Conservation (phyloP, 2,329 filamentous ascomycete species). For the Diaporthe humulicola region DNA sequence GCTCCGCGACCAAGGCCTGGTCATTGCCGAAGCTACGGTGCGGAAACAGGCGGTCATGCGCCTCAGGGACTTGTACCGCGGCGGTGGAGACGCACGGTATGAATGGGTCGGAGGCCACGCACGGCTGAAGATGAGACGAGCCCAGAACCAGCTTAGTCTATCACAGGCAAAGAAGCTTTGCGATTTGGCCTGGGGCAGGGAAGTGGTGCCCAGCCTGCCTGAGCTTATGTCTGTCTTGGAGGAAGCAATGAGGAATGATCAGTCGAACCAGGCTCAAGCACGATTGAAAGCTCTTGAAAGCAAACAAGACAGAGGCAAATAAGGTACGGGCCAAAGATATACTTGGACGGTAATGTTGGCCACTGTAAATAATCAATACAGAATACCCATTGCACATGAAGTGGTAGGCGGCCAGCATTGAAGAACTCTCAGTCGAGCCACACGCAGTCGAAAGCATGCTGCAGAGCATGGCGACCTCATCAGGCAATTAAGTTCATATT, state of each 20-base stretch:
- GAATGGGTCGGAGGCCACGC: slow-evolving; percentile 40
- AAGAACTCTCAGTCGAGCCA: background rate
- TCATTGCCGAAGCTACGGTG: slow-evolving; percentile 43
- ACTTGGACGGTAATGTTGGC: background rate
- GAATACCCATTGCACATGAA: slow-evolving; percentile 11
- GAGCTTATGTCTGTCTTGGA: slow-evolving; percentile 46
- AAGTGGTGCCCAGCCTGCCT: slow-evolving; percentile 49
- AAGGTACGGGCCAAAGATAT: background rate
- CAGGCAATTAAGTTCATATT: slow-evolving; percentile 4
- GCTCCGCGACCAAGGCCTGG: slow-evolving; percentile 50
- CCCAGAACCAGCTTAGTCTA: slow-evolving; percentile 47
- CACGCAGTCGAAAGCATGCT: background rate
- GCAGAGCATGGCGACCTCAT: background rate
- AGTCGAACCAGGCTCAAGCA: slow-evolving; percentile 34
- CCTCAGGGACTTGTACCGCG: slow-evolving; percentile 52
- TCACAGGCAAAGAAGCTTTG: slow-evolving; percentile 52
- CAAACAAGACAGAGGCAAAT: background rate
- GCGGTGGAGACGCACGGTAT: slow-evolving; percentile 41
- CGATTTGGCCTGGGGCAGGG: slow-evolving; percentile 53
- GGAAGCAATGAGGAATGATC: slow-evolving; percentile 39
- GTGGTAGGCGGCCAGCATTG: background rate
- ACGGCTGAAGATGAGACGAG: slow-evolving; percentile 28
- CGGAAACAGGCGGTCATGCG: slow-evolving; percentile 47
- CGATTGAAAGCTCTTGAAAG: slow-evolving; percentile 23
- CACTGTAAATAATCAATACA: background rate